phyloP scores from a whole-genome alignment of 2,329 filamentous ascomycete species.

The Aphanoascus verrucosus region DNA sequence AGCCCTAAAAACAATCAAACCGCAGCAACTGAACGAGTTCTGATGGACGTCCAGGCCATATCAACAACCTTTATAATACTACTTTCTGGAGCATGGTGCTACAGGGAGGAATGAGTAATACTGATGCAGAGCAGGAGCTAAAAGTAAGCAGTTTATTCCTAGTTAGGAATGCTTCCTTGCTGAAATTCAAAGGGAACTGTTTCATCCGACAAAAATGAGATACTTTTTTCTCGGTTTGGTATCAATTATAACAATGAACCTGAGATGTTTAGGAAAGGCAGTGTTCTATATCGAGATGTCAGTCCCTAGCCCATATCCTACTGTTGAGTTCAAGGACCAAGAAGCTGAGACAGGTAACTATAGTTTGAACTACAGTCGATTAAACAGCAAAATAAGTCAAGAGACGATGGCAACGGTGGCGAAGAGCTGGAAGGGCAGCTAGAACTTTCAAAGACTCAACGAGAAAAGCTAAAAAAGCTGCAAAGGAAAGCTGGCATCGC shows the following conservation, averaged over 20 bases:
- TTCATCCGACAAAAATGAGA: slow-evolving; percentile 86
- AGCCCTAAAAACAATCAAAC: background rate
- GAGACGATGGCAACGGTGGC: background rate
- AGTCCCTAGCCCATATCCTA: background rate
- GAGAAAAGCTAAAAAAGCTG: slow-evolving; percentile 71
- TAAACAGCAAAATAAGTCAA: slow-evolving; percentile 17
- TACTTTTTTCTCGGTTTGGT: slow-evolving; percentile 74
- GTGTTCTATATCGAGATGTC: slow-evolving; percentile 70
- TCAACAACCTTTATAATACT: slow-evolving; percentile 98
- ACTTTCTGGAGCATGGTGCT: slow-evolving; percentile 87
- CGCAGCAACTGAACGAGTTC: background rate
- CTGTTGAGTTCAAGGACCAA: background rate
- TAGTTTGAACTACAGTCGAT: slow-evolving; percentile 63
- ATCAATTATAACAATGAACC: slow-evolving; percentile 98
- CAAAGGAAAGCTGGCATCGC: slow-evolving; percentile 69
- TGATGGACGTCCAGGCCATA: slow-evolving; percentile 54
- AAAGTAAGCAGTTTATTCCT: slow-evolving; percentile 42
- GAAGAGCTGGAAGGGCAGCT: slow-evolving; percentile 27
- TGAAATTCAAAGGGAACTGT: slow-evolving; percentile 56
- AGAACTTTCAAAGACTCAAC: slow-evolving; percentile 63
- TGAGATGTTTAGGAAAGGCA: slow-evolving; percentile 88
- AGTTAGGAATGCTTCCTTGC: background rate
- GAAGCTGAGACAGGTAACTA: background rate
- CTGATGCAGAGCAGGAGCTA: slow-evolving; percentile 69
- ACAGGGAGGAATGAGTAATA: slow-evolving; percentile 60